Evolutionary conservation across 140 eudicot species (phyloP).

Genomic region (Bidens hawaiensis): DNA sequence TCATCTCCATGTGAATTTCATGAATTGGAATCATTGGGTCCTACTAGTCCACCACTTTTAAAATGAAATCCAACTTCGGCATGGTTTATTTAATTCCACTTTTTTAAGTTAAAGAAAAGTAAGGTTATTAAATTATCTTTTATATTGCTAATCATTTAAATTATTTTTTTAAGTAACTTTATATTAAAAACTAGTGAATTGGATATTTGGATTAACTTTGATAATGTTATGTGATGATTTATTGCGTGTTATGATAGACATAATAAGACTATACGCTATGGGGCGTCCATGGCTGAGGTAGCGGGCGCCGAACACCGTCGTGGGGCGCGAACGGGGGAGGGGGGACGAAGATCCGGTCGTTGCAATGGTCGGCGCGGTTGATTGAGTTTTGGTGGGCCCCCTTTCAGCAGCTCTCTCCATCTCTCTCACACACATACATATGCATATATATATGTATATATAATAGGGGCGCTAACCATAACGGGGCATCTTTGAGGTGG

Average conservation of each 20-base stretch:
- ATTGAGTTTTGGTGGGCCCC: no score
- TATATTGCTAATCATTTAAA: background rate
- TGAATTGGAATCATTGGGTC: background rate
- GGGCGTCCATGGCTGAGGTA: no score
- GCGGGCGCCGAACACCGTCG: no score
- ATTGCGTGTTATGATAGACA: background rate
- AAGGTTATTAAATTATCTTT: background rate
- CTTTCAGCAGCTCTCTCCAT: no score
- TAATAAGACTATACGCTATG: no score
- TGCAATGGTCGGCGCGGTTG: no score
- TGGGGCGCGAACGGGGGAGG: no score
- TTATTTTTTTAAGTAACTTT: background rate
- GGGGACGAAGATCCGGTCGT: no score
- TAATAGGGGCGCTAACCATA: no score
- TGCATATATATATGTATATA: no score
- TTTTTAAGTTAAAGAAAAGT: slow-evolving; percentile 1
- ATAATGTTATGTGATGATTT: background rate
- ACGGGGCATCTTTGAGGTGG: no score
- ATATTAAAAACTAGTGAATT: background rate
- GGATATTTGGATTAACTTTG: background rate
- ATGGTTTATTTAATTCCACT: background rate
- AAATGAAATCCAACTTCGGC: background rate
- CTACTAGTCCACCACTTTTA: background rate
- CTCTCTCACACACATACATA: no score
- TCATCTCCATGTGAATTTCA: slow-evolving; percentile 15